phyloP scores from a whole-genome alignment of 257 asterid species.

The Gardenia jasminoides region DNA sequence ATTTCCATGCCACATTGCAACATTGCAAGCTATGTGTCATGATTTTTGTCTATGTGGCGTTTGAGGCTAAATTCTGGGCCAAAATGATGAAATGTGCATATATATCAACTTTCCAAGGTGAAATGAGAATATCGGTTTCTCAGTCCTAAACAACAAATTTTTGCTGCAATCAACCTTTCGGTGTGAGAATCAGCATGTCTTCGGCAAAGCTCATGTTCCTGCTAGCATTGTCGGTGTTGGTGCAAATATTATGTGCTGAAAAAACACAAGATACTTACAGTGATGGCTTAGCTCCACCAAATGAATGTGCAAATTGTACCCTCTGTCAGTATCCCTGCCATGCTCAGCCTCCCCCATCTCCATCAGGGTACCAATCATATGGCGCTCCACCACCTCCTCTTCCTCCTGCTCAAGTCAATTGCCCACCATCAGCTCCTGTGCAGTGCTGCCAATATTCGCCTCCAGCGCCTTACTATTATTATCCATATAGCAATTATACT shows the following conservation, averaged over 20 bases:
- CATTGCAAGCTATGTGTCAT: slow-evolving; percentile 27
- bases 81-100: not conserved
- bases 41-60: slow-evolving; percentile 21
- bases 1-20: slow-evolving; percentile 13
- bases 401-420: slow-evolving; percentile 19
- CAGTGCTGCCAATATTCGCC: slow-evolving; percentile 32
- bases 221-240: slow-evolving; percentile 8
- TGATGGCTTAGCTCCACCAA: slow-evolving; percentile 26
- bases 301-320: slow-evolving; percentile 26
- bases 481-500: slow-evolving; percentile 21
- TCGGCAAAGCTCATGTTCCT: slow-evolving; percentile 17
- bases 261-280: slow-evolving; percentile 9
- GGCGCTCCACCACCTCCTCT: slow-evolving; percentile 26
- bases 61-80: slow-evolving; percentile 3
- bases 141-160: not conserved
- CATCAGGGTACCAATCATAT: slow-evolving; percentile 9
- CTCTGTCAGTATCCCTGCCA: slow-evolving; percentile 30
- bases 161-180: not conserved
- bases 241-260: slow-evolving; percentile 4
- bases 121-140: not conserved
- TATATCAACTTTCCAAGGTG: not conserved
- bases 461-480: slow-evolving; percentile 8
- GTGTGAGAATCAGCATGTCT: slow-evolving; percentile 11
- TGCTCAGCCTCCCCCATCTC: slow-evolving; percentile 13
- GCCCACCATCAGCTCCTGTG: slow-evolving; percentile 32